Evolutionary conservation across 352 stramenopile species (phyloP), one percentile per base, ranked within the genome.

Genomic region (Blastocystis sp.): DNA sequence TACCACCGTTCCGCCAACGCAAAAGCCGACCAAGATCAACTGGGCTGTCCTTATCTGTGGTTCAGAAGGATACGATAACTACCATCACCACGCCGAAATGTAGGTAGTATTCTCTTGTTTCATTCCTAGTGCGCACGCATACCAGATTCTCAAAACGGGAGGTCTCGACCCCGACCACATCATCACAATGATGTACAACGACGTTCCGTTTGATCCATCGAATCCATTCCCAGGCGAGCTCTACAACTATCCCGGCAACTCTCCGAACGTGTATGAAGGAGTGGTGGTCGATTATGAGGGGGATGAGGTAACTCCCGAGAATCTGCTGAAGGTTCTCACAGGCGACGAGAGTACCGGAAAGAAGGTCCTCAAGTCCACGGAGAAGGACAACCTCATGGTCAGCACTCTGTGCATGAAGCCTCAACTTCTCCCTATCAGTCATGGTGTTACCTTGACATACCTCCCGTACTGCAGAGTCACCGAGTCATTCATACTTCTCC

Each of bases 141-240:
- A 95, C 89, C 92, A 96, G 85, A 90, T 95, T 46, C 90, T 95
- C 29, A 90, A 90, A 0, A 89, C 89, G 61, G 92, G 95, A 79
- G 92, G 92, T 21, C 93, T 95, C 38, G 90, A 91, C 4, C 87
- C 67, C 18, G 91, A 94, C 65, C 93, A 94, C 73, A 91, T 95
- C 46, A 90, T 96, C 72, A 89, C 95, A 53, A 94, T 96, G 92
- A 94, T 93, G 91, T 94, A 93, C 89, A 92, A 95, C 86, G 92
- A 96, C 77, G 90, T 92, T 29, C 91, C 92, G 0, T 87, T 87
- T 84, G 89, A 91, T 86, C 63, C 90, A 24, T 85, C 88, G 27
- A 96, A 96, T 59, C 92, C 92, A 38, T 93, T 93, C 84, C 90
- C 90, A 0, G 92, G 92, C 0, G 89, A 92, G 87, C 88, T 95